Percentiles rank a stretch among this genome's conserved stretches.
These are phyloP conservation scores for Globisporangium barbulae DNA, from an alignment of 352 stramenopile species.

Conservation along the genomic window DNA sequence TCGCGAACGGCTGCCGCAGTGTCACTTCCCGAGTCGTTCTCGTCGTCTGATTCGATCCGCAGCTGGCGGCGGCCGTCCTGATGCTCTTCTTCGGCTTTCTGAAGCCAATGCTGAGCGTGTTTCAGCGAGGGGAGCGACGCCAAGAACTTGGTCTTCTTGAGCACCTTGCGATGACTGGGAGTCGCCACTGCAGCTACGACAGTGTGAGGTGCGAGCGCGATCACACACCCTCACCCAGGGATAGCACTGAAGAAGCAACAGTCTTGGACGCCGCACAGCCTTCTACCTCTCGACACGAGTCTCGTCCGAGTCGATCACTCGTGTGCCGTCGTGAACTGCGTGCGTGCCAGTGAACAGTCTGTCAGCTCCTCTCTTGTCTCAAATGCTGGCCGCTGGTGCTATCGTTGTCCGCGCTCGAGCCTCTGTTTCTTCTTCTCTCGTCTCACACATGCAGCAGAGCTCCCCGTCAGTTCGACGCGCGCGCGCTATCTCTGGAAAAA, in stretches of 20 bases:
- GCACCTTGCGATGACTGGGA: constrained; percentile 9
- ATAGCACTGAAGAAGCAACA: background rate
- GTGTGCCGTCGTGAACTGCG: background rate
- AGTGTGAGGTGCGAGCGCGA: background rate
- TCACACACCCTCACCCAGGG: background rate
- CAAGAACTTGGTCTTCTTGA: constrained; percentile 28
- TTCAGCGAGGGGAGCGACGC: constrained; percentile 17
- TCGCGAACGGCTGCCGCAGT: constrained; percentile 16
- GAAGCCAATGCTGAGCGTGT: background rate
- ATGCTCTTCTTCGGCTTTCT: background rate
- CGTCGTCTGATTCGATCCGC: background rate
- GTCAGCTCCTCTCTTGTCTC: background rate
- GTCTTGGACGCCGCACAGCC: background rate
- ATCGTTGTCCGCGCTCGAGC: background rate
- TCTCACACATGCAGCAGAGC: background rate
- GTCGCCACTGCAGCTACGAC: constrained; percentile 3
- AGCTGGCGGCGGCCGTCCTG: background rate
- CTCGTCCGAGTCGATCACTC: background rate
- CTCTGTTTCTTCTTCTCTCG: background rate
- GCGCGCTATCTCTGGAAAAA: constrained; percentile 2
- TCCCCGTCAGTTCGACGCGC: background rate
- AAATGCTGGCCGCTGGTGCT: background rate
- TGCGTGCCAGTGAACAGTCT: background rate
- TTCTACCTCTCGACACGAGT: background rate
- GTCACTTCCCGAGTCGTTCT: constrained; percentile 20